Base-by-base conservation (phyloP, 495 filamentous ascomycete species). In the Cairneyella variabilis region DNA sequence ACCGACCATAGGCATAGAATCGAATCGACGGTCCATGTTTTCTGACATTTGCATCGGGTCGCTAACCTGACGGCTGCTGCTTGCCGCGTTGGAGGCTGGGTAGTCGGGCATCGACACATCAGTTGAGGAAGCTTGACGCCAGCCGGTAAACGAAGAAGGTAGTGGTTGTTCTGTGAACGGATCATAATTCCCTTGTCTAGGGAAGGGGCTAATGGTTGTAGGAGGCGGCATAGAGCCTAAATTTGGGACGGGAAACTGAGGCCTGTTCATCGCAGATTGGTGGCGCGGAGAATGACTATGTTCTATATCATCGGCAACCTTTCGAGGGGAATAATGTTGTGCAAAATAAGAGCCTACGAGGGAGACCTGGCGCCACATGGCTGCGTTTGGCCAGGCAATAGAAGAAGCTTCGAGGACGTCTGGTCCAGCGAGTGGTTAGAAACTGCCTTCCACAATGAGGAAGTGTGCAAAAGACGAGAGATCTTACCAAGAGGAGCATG, bases 361-460 rank as follows among this genome's bases (percentile, higher is more conserved):
- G 27, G 70, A 48, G 9, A 71, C 57, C 18, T 79, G 78, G 11
- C 70, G 74, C 84, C 83, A 91, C 86, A 90, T 90, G 17, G 66
- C 65, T 40, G 78, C 75, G 66, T 89, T 91, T 2, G 89, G 89
- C 88, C 88, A 93, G 14, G 89, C 87, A 60, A 93, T 89, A n/a
- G 75, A 77, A 28, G 82, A 84, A 48, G 69, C 76, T 63, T 92
- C 88, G n/a, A 93, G 73, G 10, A 91, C 73, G 36, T 87, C 88
- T 84, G 55, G 14, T 4, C 17, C 39, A 39, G n/a, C 25, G 1
- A 30, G n/a, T n/a, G n/a, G n/a, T n/a, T n/a, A n/a, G n/a, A n/a
- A n/a, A n/a, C n/a, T n/a, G n/a, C n/a, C n/a, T n/a, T n/a, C n/a
- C n/a, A n/a, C n/a, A n/a, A n/a, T n/a, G n/a, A n/a, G n/a, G n/a